These are phyloP conservation scores for Penicillium diatomitis DNA, from an alignment of 495 filamentous ascomycete genomes.

Conservation along the genomic window DNA sequence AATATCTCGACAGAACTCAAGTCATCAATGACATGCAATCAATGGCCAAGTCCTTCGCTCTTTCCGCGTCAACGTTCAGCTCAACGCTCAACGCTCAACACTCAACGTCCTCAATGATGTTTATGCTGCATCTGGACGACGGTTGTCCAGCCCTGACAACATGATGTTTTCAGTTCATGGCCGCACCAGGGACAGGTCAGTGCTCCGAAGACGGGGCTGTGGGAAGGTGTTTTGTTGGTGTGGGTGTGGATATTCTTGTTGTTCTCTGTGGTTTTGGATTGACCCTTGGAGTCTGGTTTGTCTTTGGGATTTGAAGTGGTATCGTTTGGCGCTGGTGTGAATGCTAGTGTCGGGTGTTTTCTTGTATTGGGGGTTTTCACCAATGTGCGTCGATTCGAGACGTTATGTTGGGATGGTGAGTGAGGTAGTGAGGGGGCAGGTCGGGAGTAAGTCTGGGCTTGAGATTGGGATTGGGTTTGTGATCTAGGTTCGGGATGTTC, in stretches of 20 bases:
- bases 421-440: not conserved
- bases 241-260: not conserved
- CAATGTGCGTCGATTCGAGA: no score
- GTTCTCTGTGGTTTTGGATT: not conserved
- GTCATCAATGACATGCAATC: no score
- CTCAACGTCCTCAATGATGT: constrained; percentile 36
- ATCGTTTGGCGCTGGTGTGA: no score
- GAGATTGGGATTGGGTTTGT: constrained; percentile 7
- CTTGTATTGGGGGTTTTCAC: no score
- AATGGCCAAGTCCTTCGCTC: no score
- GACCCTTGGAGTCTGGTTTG: no score
- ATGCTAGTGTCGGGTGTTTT: no score
- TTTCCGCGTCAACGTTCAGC: no score
- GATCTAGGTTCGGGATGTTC: constrained; percentile 24
- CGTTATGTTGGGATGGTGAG: no score
- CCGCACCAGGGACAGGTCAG: constrained; percentile 68
- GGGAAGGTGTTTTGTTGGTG: not conserved
- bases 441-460: not conserved
- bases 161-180: constrained; percentile 62
- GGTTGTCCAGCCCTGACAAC: constrained; percentile 66
- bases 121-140: constrained; percentile 60
- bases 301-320: no score
- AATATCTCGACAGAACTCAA: no score
- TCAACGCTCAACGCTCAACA: no score
- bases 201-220: constrained; percentile 17